Base-by-base conservation (phyloP, 2,329 filamentous ascomycete species). In the Arthroderma sp. region DNA sequence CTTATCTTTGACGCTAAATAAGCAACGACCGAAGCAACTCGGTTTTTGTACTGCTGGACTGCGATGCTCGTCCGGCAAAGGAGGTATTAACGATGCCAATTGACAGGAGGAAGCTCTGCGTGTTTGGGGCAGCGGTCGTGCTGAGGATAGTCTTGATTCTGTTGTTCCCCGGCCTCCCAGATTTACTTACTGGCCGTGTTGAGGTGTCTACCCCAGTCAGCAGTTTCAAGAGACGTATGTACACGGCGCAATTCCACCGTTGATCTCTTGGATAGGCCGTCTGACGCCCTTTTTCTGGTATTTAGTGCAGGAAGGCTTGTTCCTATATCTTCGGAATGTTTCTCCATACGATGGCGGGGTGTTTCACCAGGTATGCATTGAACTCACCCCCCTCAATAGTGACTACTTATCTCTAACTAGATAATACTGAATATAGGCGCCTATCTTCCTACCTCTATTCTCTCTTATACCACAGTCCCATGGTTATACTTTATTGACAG, bases 121-220 rank as follows among this genome's bases (percentile, higher is more conserved):
- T 96, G 59, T 95, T 90, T 69, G 78, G 79, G 60, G 82, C 83
- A 55, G 91, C 91, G 59, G 85, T 87, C 57, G 80, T 84, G 61
- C 77, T 97, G 64, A 85, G 93, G 64, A 78, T 97, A 60, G 74
- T 88, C 57, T 81, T 97, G 56, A 91, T 90, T 70, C 77, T 84
- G 59, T 78, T 84, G 58, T 95, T 96, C 69, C 91, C 93, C 61
- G 82, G 81, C 38, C 78, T 98, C 41, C 88, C 91, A 55, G 84
- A 90, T 70, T 79, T 95, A 61, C 79, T 98, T 61, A 93, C 89
- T 19, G 87, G 86, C 62, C 86, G 93, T 68, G 93, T 96, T 66
- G 93, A 98, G 77, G 86, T 98, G 67, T 96, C 93, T 47, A 98
- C 93, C 21, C 91, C 93, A 39, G 87, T 97, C 51, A 96, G 89